Conservation (phyloP, 257 asterid species). For the Nicotiana tomentosiformis region DNA sequence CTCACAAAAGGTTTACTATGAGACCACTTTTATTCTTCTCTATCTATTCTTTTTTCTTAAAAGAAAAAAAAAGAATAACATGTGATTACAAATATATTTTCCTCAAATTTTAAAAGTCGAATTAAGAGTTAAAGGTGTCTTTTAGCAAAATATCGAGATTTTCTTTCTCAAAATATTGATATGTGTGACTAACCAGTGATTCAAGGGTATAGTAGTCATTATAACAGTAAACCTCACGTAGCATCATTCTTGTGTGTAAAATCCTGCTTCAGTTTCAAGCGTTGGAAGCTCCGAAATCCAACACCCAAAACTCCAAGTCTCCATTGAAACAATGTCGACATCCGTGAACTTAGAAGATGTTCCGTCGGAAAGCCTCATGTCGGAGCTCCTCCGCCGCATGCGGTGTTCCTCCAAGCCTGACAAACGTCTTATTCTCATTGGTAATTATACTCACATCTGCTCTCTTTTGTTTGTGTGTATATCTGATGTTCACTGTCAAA, state of each 20-base stretch:
- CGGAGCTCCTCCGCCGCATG: conserved; percentile 86
- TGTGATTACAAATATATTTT: neutral
- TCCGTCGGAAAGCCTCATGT: conserved; percentile 63
- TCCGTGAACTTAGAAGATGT: conserved; percentile 51
- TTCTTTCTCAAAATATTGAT: too few species aligned
- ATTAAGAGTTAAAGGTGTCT: too few species aligned
- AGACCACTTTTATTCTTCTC: neutral
- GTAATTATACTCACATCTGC: conserved; percentile 16
- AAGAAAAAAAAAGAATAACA: too few species aligned
- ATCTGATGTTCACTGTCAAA: neutral
- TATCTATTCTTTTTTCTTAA: neutral
- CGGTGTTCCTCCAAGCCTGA: conserved; percentile 73
- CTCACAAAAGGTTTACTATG: neutral
- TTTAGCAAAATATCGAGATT: neutral
- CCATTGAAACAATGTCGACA: neutral
- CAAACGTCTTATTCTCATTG: conserved; percentile 87
- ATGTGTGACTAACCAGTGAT: neutral
- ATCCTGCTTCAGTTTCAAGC: neutral
- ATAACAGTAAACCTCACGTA: neutral
- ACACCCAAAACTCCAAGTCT: neutral
- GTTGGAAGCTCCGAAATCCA: conserved; percentile 1
- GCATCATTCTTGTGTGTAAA: too few species aligned
- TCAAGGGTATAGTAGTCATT: neutral
- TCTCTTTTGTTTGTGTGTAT: neutral
- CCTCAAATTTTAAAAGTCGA: neutral